Percentiles rank a stretch among this genome's conserved stretches.
Evolutionary conservation across 1,139 yeast genomes (phyloP).

Genomic region (Petasospora fabianii): DNA sequence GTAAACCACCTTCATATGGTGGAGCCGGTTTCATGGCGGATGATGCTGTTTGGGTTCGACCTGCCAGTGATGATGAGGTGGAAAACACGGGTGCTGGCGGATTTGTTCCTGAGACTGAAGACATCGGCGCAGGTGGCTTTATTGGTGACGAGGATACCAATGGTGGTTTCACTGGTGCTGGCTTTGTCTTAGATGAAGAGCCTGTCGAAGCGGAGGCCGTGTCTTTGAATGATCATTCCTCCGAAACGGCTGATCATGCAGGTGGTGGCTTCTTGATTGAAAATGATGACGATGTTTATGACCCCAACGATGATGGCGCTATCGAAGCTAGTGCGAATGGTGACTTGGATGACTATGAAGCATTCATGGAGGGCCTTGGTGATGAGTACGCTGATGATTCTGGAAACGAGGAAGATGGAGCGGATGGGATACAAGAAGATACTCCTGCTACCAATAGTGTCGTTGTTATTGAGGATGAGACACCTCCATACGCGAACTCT

Average conservation of each 20-base stretch:
- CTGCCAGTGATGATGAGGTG: too few relatives aligned
- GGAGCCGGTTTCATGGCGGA: slow-evolving; percentile 20
- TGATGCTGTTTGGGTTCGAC: slow-evolving; percentile 12
- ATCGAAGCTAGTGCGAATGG: slow-evolving; percentile 2
- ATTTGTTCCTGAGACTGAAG: neutral
- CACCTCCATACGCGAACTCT: too few relatives aligned
- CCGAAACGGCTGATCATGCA: neutral
- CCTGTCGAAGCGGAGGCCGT: slow-evolving; percentile 1
- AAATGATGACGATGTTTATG: neutral
- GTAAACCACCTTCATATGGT: slow-evolving; percentile 7
- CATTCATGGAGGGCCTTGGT: slow-evolving; percentile 13
- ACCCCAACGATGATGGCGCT: neutral
- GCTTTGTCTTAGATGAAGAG: slow-evolving; percentile 2
- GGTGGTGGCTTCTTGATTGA: neutral
- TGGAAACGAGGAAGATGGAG: slow-evolving; percentile 2
- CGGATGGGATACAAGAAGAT: neutral
- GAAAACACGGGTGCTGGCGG: slow-evolving; percentile 3
- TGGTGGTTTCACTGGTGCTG: slow-evolving; percentile 1
- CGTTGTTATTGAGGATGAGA: too few relatives aligned
- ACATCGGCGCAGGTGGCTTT: too few relatives aligned
- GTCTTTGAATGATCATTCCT: neutral
- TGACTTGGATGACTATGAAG: slow-evolving; percentile 16
- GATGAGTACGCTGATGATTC: slow-evolving; percentile 1
- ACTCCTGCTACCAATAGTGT: too few relatives aligned
- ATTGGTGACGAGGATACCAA: neutral